These are phyloP conservation scores for Torrubiellomyces zombiae DNA, from an alignment of 2,329 filamentous ascomycete species.

Conservation along the genomic window DNA sequence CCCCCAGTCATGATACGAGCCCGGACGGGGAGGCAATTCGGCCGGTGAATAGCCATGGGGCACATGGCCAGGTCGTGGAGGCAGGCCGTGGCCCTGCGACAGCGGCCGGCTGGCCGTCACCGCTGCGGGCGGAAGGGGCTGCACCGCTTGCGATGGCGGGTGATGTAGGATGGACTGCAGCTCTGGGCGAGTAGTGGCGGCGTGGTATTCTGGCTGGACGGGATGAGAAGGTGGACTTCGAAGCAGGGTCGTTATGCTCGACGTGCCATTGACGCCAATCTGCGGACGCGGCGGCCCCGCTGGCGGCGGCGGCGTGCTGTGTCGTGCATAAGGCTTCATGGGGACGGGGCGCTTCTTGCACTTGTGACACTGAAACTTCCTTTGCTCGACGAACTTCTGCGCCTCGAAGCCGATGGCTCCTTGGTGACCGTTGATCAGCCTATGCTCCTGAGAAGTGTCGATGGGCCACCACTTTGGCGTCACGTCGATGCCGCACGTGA, in stretches of 20 bases:
- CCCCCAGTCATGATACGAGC: conserved; percentile 29
- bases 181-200: conserved; percentile 7
- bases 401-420: conserved; percentile 37
- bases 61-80: conserved; percentile 9
- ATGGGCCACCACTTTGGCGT: conserved; percentile 60
- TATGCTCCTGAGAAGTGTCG: conserved; percentile 32
- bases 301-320: conserved; percentile 7
- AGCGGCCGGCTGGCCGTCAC: no score
- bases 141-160: conserved; percentile 3
- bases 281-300: conserved; percentile 9
- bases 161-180: conserved; percentile 7
- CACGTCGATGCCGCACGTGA: conserved; percentile 50
- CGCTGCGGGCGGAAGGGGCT: conserved; percentile 3
- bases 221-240: conserved; percentile 16
- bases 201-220: conserved; percentile 13
- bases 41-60: conserved; percentile 13
- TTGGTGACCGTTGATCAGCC: conserved; percentile 33
- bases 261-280: no score
- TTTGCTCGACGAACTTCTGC: conserved; percentile 40
- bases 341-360: conserved; percentile 42
- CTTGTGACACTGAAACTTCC: conserved; percentile 59
- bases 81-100: conserved; percentile 11
- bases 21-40: conserved; percentile 10
- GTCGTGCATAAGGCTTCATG: conserved; percentile 14
- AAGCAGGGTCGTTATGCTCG: conserved; percentile 10